Percentiles rank a stretch among this genome's conserved stretches.
phyloP scores from a whole-genome alignment of 768 basidiomycete genomes.

The Collybia nuda region DNA sequence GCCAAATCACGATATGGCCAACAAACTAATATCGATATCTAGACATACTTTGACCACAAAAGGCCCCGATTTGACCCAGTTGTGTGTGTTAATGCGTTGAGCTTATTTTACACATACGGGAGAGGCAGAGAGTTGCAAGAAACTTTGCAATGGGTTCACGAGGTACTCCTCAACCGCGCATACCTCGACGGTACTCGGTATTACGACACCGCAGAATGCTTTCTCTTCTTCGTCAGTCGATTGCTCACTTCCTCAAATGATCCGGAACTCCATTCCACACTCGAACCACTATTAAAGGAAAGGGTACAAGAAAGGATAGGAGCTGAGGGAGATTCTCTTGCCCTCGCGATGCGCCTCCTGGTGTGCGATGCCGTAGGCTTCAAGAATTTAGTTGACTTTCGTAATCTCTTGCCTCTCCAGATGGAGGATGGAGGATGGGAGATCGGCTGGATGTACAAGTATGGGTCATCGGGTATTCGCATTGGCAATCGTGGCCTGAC shows the following conservation, averaged over 20 bases:
- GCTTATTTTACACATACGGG: conserved; percentile 48
- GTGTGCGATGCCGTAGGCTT: conserved; percentile 41
- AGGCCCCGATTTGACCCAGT: conserved; percentile 54
- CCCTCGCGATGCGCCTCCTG: conserved; percentile 55
- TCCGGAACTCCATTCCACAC: conserved; percentile 30
- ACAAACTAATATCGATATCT: conserved; percentile 3
- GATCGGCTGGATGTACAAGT: conserved; percentile 57
- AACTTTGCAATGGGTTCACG: conserved; percentile 48
- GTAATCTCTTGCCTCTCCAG: conserved; percentile 44
- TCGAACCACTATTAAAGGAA: conserved; percentile 41
- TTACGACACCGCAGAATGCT: conserved; percentile 51
- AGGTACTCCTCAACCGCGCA: conserved; percentile 50
- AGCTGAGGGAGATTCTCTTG: conserved; percentile 48
- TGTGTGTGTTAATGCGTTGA: conserved; percentile 50
- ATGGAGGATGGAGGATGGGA: conserved; percentile 57
- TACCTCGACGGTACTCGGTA: conserved; percentile 57
- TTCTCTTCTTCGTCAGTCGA: conserved; percentile 50
- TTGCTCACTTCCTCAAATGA: conserved; percentile 36
- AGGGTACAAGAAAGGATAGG: conserved; percentile 52
- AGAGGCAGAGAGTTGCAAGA: conserved; percentile 42
- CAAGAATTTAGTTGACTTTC: conserved; percentile 41
- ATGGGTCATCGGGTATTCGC: conserved; percentile 43
- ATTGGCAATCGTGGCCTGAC: conserved; percentile 57
- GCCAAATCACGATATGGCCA: neutral
- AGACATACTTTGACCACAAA: conserved; percentile 55